Evolutionary conservation across 2,329 filamentous ascomycete species (phyloP).

Genomic region (Ceratocystiopsis brevicomis): DNA sequence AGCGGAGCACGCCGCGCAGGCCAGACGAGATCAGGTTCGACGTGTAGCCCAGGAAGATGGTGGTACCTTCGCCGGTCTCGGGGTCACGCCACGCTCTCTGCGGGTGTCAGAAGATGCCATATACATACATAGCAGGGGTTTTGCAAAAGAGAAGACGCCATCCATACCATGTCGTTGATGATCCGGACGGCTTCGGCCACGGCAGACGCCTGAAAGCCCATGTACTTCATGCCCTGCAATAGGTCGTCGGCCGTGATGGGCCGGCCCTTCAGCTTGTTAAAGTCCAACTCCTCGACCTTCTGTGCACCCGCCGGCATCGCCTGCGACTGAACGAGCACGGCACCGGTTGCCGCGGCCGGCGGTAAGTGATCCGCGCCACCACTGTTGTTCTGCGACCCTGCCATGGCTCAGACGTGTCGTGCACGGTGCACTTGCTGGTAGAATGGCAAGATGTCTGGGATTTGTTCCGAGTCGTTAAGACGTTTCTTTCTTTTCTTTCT

Average conservation of each 20-base stretch:
- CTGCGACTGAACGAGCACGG: constrained; percentile 69
- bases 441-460: not conserved
- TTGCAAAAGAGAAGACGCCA: not conserved
- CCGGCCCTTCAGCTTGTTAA: constrained; percentile 56
- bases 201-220: constrained; percentile 56
- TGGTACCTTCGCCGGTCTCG: constrained; percentile 61
- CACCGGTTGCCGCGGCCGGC: constrained; percentile 50
- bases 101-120: constrained; percentile 6
- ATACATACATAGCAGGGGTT: not conserved
- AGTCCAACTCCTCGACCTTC: constrained; percentile 79
- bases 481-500: too few species aligned
- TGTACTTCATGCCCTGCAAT: constrained; percentile 60
- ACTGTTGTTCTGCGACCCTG: not conserved
- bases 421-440: not conserved
- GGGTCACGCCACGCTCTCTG: constrained; percentile 63
- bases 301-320: constrained; percentile 62
- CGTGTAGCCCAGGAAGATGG: constrained; percentile 93
- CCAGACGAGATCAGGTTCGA: constrained; percentile 96
- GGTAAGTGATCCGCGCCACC: constrained; percentile 17
- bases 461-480: not conserved
- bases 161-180: constrained; percentile 84
- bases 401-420: not conserved
- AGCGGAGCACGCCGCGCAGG: constrained; percentile 75
- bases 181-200: constrained; percentile 77
- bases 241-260: constrained; percentile 75